Evolutionary conservation across 2,329 filamentous ascomycete genomes (phyloP), one percentile per base, ranked within the genome.

Genomic region (Cytospora schulzeri): DNA sequence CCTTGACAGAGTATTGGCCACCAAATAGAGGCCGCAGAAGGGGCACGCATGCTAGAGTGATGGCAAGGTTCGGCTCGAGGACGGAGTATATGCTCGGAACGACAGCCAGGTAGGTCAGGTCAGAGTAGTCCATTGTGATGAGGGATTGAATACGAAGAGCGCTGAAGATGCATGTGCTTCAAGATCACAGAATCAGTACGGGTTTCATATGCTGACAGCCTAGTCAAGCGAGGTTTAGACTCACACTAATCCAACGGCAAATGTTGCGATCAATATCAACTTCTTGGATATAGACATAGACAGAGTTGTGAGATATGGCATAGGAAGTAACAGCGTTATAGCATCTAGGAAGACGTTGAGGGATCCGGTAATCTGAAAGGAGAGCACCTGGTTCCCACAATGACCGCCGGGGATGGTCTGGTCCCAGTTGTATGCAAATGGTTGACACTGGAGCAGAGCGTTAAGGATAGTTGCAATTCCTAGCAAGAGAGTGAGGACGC

Each of bases 11-110:
- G 52, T 55, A 55, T 9, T 22, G 28, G 52, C 52, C 52, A 29
- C 67, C 73, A 6, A 81, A 70, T 11, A 81, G 70, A 6, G 79
- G 77, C 1, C 77, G 74, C 45, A 79, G 69, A 22, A 78, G 70
- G 1, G 78, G 77, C 28, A 79, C 69, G 59, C 76, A 80, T 35
- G 75, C 74, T 17, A 77, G 68, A 6, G 72, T 74, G 14, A 80
- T 72, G 51, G 72, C 76, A 35, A 80, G 69, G 57, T 72, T 73
- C 9, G 76, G 77, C 67, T 80, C 78, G 71, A 75, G 19, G 19
- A 71, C 73, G 12, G 72, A 74, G 67, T 77, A 78, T 61, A 79
- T 69, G 54, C 72, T 73, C 14, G 77, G 73, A 7, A 67, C 67
- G 28, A 73, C 71, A 48, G 76, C 71, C 6, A 71, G 71, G 53